Percentiles rank a stretch among this genome's conserved stretches.
phyloP scores from a whole-genome alignment of 208 protist species.

The Ichthyophonus hoferi region DNA sequence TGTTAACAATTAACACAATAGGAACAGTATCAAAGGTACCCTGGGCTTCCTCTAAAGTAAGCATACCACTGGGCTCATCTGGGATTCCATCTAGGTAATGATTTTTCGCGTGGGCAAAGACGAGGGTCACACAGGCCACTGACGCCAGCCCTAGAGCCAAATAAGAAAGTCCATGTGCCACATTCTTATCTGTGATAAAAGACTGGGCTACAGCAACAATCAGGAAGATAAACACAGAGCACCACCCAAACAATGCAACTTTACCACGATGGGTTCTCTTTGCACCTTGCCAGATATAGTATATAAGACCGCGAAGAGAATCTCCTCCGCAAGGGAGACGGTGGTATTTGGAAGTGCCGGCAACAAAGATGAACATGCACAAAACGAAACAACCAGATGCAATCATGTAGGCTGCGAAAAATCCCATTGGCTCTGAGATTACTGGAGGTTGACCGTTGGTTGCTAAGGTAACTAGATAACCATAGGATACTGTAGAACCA shows the following conservation, averaged over 20 bases:
- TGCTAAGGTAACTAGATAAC: slow-evolving; percentile 15
- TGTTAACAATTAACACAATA: slow-evolving; percentile 6
- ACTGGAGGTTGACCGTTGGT: neutral
- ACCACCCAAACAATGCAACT: too few relatives aligned
- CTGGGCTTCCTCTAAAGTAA: neutral
- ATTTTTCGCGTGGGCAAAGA: neutral
- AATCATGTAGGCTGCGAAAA: neutral
- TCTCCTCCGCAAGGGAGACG: neutral
- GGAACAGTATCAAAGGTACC: neutral
- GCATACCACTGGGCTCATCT: neutral
- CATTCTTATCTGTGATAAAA: too few relatives aligned
- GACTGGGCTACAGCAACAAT: too few relatives aligned
- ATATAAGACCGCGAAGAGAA: neutral
- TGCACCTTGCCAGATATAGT: neutral
- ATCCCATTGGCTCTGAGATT: neutral
- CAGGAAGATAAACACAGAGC: too few relatives aligned
- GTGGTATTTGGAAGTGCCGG: neutral
- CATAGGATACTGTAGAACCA: neutral
- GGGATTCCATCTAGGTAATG: neutral
- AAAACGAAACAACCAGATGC: neutral
- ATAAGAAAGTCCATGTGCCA: too few relatives aligned
- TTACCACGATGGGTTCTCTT: too few relatives aligned
- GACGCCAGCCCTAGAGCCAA: too few relatives aligned
- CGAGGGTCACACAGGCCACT: too few relatives aligned
- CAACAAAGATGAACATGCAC: neutral